Evolutionary conservation across 2,329 filamentous ascomycete species (phyloP), one percentile per base, ranked within the genome.

Genomic region (Pseudonectria foliicola): DNA sequence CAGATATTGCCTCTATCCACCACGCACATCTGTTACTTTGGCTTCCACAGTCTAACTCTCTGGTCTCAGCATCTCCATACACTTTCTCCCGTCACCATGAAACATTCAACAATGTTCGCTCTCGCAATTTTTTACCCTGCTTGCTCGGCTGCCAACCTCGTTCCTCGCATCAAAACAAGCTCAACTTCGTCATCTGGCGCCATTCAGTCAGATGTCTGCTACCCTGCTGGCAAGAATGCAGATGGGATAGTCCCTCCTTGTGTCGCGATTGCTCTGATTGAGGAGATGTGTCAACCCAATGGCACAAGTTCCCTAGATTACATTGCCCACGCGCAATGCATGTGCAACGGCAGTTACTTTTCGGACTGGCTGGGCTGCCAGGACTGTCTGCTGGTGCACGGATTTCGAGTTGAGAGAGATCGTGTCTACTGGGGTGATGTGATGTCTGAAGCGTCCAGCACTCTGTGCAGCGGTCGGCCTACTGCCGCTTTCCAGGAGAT

Each of bases 261-360:
- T 38, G 37, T 54, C 31, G 44, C 51, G 25, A 50, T 59, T 33
- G 37, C 38, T 33, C 46, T 38, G 34, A 56, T 61, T 33, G 55
- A 57, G 39, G 31, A 38, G 1, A 38, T 43, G n/a, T 62, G 58
- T 44, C 34, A 35, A 23, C 49, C 54, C 38, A 57, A 56, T 31
- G 52, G 53, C 29, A 55, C 49, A 3, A 31, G 44, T 4, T 25
- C 50, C 6, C 33, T 46, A 13, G 36, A 54, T 37, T 39, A 39
- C 33, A 39, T 46, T 27, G 53, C 44, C 14, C 55, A 62, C 41
- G 53, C 53, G 28, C 42, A 55, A 44, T 65, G 65, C 50, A 63
- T 67, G 54, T 70, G 66, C 51, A 49, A 48, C 8, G 61, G 65
- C 25, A 59, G 54, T 37, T 67, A 58, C 54, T 70, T 70, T 49